Conservation (phyloP, 2,329 filamentous ascomycete species). For the Aspergillaceae sp. region DNA sequence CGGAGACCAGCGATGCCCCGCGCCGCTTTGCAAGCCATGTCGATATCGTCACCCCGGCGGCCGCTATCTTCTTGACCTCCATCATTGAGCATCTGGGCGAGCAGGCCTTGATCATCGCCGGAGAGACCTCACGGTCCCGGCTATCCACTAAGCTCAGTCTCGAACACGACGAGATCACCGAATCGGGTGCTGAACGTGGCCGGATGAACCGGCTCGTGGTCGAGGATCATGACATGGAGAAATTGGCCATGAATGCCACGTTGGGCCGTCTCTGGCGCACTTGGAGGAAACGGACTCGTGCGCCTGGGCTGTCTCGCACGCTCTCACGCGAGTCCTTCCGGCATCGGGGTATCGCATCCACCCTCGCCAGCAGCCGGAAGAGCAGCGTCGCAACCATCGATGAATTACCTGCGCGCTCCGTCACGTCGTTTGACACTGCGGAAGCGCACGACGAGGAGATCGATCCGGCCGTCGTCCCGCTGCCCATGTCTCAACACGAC, state of each 20-base stretch:
- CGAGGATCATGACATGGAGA: conserved; percentile 86
- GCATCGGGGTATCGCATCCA: conserved; percentile 18
- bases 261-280: conserved; percentile 85
- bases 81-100: conserved; percentile 92
- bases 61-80: conserved; percentile 91
- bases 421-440: conserved; percentile 9
- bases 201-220: conserved; percentile 61
- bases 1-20: conserved; percentile 49
- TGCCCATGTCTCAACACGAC: conserved; percentile 25
- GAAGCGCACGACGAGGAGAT: conserved; percentile 18
- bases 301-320: conserved; percentile 30
- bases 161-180: conserved; percentile 50
- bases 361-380: conserved; percentile 25
- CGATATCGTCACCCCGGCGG: conserved; percentile 73
- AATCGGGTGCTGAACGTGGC: conserved; percentile 35
- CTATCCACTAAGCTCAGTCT: conserved; percentile 33
- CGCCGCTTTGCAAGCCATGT: conserved; percentile 47
- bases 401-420: conserved; percentile 13
- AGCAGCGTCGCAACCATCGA: conserved; percentile 31
- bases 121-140: conserved; percentile 61
- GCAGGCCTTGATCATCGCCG: conserved; percentile 77
- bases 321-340: conserved; percentile 34
- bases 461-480: conserved; percentile 23
- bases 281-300: conserved; percentile 69
- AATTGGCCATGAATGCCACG: conserved; percentile 79